These are phyloP conservation scores for Datura wrightii DNA, from an alignment of 257 asterid genomes.

Conservation along the genomic window DNA sequence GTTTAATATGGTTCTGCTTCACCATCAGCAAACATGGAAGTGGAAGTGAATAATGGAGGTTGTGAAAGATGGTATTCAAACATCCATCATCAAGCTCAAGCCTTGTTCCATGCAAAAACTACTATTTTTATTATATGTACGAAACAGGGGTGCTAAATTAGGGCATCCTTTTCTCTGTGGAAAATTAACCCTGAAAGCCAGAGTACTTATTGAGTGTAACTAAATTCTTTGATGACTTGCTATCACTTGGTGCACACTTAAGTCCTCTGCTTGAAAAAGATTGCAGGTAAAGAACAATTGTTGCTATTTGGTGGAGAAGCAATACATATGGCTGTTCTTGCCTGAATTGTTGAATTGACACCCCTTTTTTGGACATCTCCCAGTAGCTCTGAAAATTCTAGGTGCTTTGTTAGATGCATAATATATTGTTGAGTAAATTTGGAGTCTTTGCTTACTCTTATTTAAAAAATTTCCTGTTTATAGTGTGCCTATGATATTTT, in stretches of 20 bases:
- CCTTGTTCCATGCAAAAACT: background rate
- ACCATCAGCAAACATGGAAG: background rate
- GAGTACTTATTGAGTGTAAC: background rate
- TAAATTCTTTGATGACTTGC: background rate
- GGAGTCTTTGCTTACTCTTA: background rate
- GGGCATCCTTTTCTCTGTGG: background rate
- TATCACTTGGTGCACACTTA: background rate
- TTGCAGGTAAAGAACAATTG: background rate
- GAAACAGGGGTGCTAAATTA: background rate
- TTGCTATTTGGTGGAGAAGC: too few relatives aligned
- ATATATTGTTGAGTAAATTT: too few relatives aligned
- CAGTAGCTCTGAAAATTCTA: background rate
- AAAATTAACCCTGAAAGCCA: background rate
- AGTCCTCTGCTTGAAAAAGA: background rate
- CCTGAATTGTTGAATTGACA: too few relatives aligned
- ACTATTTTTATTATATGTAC: too few relatives aligned
- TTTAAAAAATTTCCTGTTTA: background rate
- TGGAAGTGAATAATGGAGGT: background rate
- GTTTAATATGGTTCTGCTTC: background rate
- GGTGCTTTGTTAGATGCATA: background rate
- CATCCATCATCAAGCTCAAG: background rate
- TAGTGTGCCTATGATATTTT: background rate
- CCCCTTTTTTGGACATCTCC: too few relatives aligned
- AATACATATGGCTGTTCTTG: too few relatives aligned
- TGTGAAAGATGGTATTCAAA: background rate